Evolutionary conservation across 805 yeast genomes (phyloP), one percentile per base, ranked within the genome.

Genomic region (Alloascoidea africana): DNA sequence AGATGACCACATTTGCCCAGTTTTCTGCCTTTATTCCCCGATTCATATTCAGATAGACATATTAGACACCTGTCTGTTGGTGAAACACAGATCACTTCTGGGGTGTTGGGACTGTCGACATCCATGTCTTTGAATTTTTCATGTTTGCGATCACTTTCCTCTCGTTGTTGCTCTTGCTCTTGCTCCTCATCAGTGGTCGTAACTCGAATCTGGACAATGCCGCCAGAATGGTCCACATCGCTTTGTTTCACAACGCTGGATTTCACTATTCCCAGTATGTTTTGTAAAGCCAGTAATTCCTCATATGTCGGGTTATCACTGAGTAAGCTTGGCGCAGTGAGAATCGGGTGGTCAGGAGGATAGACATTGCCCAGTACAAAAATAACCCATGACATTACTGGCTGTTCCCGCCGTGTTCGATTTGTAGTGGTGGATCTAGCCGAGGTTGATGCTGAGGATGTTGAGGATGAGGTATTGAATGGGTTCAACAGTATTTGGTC

Each of bases 331-430:
- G 70, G 70, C 1, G 72, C 68, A 1, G 61, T 50, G 27, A 69
- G 53, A 5, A 69, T 48, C 3, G 74, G 75, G 46, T 70, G 74
- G 39, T 63, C 54, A 33, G 52, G 54, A 2, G 68, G 62, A 44
- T 69, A 73, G 11, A 66, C 54, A 32, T 75, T 76, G 0, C 79
- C 79, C 56, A 72, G 63, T 4, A 73, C 76, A 37, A 70, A 70
- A 16, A 74, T 69, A 13, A 73, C 64, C 81, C 80, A 73, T 1
- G 75, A 66, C 17, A n/a, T n/a, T n/a, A n/a, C n/a, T n/a, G n/a
- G n/a, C 43, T 56, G 39, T 39, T 58, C 14, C 36, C 52, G 27
- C 51, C 56, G 50, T 14, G 38, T 44, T 30, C 49, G 62, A 18
- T 42, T 54, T 17, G 49, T 46, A 4, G 37, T 50, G 30, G 34